Base-by-base conservation (phyloP, 371 early-diverging fungal genomes). In the Mortierella sp. region DNA sequence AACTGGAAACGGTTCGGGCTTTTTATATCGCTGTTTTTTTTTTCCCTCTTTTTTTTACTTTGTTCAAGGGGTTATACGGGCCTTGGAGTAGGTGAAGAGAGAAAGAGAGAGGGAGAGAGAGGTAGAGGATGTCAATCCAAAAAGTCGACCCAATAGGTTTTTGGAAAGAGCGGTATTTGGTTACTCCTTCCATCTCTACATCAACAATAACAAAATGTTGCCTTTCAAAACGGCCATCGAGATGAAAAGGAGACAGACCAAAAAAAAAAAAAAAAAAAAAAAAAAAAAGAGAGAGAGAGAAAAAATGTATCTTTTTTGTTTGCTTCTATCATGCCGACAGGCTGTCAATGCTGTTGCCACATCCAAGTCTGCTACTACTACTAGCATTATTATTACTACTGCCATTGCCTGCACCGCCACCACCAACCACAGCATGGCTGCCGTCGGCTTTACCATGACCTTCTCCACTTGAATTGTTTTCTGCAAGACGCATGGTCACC, bases 401-500 rank as follows among this genome's bases (percentile, higher is more conserved):
- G 25, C 26, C 18, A 25, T 23, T n/a, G 46, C 50, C 15, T 45
- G 2, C 18, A 26, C 44, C 46, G 7, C 18, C 50, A 18, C 14
- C 26, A 9, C 37, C 37, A 37, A 9, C 7, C 3, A 9, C 37
- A 37, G 5, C 37, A 37, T 57, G 25, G 29, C 55, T 26, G n/a
- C 18, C 48, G 18, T 37, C 37, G 3, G 9, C 37, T 37, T 37
- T 37, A 9, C 37, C n/a, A n/a, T n/a, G n/a, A n/a, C n/a, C 9
- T 37, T 37, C 37, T 37, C 37, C 37, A 37, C 37, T 37, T 5
- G 37, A 5, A 3, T 19, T 60, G 44, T 58, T 67, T 30, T 62
- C 50, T 2, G 62, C 70, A 19, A 68, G 64, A 4, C 48, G 56
- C 57, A 60, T 60, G 18, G 65, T 66, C 19, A 72, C 62, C 75